phyloP scores from a whole-genome alignment of 768 basidiomycete genomes.

The Suillus cothurnatus region DNA sequence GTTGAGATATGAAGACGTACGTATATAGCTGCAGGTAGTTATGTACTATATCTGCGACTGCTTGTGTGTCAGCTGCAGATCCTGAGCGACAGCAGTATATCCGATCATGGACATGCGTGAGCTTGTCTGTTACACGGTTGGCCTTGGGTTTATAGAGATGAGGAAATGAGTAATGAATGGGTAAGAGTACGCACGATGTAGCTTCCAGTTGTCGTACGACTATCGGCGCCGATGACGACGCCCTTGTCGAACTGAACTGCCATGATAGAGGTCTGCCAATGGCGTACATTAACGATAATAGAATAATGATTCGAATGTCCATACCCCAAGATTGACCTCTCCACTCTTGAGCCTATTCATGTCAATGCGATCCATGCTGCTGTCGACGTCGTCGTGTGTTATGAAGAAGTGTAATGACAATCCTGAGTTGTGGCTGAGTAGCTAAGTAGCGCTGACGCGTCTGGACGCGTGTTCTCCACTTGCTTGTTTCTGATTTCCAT shows the following conservation, averaged over 20 bases:
- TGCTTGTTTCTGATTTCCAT: background rate
- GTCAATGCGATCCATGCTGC: conserved; percentile 69
- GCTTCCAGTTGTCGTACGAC: conserved; percentile 93
- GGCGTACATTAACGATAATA: conserved; percentile 1
- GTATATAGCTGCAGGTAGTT: conserved; percentile 76
- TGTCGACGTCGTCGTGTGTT: conserved; percentile 12
- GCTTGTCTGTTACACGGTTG: conserved; percentile 98
- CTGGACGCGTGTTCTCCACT: conserved; percentile 38
- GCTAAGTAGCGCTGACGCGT: conserved; percentile 51
- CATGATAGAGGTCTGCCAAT: conserved; percentile 92
- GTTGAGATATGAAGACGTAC: conserved; percentile 41
- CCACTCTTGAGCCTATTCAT: conserved; percentile 88
- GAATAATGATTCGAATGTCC: conserved; percentile 33
- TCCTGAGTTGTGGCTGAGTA: conserved; percentile 24
- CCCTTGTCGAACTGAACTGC: conserved; percentile 96
- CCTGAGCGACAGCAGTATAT: conserved; percentile 99
- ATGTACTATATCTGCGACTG: conserved; percentile 90
- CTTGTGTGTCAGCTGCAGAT: conserved; percentile 97
- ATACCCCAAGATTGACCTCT: conserved; percentile 95
- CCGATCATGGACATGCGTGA: conserved; percentile 94
- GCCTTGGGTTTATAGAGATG: conserved; percentile 52
- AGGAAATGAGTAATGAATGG: conserved; percentile 2
- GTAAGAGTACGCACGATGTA: conserved; percentile 72
- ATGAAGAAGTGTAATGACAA: conserved; percentile 17
- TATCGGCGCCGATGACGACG: conserved; percentile 96